Base-by-base conservation (phyloP, 495 filamentous ascomycete genomes). In the Neohortaea acidophila region DNA sequence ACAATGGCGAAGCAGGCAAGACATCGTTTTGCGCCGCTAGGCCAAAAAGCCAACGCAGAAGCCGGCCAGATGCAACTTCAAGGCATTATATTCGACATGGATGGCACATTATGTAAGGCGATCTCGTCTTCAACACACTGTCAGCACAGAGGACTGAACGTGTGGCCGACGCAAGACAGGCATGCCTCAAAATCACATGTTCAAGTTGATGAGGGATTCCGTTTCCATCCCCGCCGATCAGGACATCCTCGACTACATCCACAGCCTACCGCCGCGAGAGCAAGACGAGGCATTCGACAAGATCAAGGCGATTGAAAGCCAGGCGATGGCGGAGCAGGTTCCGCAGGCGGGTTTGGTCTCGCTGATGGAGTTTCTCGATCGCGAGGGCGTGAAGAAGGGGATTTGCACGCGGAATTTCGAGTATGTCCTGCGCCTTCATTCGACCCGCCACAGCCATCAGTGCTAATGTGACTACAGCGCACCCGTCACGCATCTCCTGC, bases 381-480 rank as follows among this genome's bases (percentile, higher is more conserved):
- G 59, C 3, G 65, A 66, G 14, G 56, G 59, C 0, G 51, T 94
- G 1, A 70, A 64, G 38, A 84, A 89, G 55, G 89, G 69, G 0
- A 81, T 97, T 43, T 93, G 86, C 61, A 97, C 89, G 4, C 68
- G 89, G 51, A 97, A 97, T 63, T 94, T 94, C 50, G 84, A 92
- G n/a, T n/a, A n/a, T n/a, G n/a, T n/a, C n/a, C n/a, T n/a, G n/a
- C n/a, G 68, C 73, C n/a, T n/a, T n/a, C n/a, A n/a, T n/a, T n/a
- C n/a, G n/a, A n/a, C n/a, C n/a, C n/a, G n/a, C n/a, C n/a, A n/a
- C n/a, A n/a, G n/a, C n/a, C 13, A 7, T 31, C 14, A 15, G 10
- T 27, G 79, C 73, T n/a, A n/a, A n/a, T n/a, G n/a, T n/a, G n/a
- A n/a, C n/a, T n/a, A n/a, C n/a, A n/a, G n/a, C 49, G 58, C 66